Base-by-base conservation (phyloP, 495 filamentous ascomycete genomes). In the Lophiotrema nucula region DNA sequence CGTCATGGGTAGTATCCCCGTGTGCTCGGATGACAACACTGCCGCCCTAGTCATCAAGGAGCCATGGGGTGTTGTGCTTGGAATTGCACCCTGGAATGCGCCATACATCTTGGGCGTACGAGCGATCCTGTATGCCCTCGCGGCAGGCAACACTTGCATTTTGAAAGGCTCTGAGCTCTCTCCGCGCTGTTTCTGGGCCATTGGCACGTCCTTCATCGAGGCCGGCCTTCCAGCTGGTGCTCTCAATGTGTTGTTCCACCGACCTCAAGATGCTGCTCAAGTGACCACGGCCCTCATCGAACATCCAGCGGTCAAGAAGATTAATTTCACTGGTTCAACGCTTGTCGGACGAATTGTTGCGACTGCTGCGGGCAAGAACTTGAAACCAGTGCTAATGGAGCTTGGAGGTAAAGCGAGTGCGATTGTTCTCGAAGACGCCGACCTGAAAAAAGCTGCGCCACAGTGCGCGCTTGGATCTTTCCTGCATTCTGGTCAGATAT, bases 41-140 rank as follows among this genome's bases (percentile, higher is more conserved):
- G 76, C 77, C n/a, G 86, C 87, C 0, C 76, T 95, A 65, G 73
- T 95, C n/a, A 72, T 83, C 45, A 88, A 85, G 64, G 87, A 95
- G 69, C 90, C 90, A 3, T 90, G 83, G 62, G 90, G 90, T 18
- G 89, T 93, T 23, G 73, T 92, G 1, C 74, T 96, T 13, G 83
- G 81, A 25, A 89, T 95, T 71, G 90, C 89, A 18, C 90, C 92
- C 25, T 96, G 92, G 71, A 73, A 72, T 52, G 68, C 72, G 12
- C 74, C 69, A 16, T 72, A 66, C 39, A 73, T 74, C 60, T 57
- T 73, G 42, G 72, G 67, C 8, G 19, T 57, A 21, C 64, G 64
- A 23, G 77, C 89, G 1, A 70, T 91, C 18, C 73, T 84, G 27
- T 87, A 80, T 64, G 86, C 92, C n/a, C 76, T 96, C 35, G 91